A percentile compares a stretch with the other conserved stretches of the same genome.
phyloP scores from a whole-genome alignment of 1,139 yeast species.

The Chernovozyma aurita region DNA sequence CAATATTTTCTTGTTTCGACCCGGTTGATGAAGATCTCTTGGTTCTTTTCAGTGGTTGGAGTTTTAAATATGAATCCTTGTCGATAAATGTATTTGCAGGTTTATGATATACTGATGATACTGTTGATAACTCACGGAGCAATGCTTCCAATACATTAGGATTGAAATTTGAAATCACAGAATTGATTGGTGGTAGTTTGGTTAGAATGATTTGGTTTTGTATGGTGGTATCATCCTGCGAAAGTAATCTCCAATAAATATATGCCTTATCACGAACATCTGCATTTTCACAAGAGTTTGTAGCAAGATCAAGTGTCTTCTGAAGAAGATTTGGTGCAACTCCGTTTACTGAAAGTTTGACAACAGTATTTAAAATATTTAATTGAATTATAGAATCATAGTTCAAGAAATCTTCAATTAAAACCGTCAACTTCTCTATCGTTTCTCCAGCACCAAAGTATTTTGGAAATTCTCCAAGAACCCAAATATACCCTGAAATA shows the following conservation, averaged over 20 bases:
- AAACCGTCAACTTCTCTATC: conserved; percentile 34
- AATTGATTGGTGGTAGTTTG: conserved; percentile 64
- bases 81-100: conserved; percentile 70
- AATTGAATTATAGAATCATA: conserved; percentile 75
- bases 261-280: conserved; percentile 94
- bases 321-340: conserved; percentile 52
- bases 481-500: conserved; percentile 78
- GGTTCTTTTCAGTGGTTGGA: conserved; percentile 1
- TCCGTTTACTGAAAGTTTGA: conserved; percentile 59
- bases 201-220: conserved; percentile 52
- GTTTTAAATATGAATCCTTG: conserved; percentile 25
- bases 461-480: conserved; percentile 82
- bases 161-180: conserved; percentile 69
- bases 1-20: conserved; percentile 44
- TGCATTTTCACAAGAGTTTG: conserved; percentile 78
- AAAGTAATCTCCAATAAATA: conserved; percentile 88
- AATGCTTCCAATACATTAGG: conserved; percentile 65
- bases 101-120: conserved; percentile 86
- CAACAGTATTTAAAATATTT: conserved; percentile 70
- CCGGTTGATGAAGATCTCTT: conserved; percentile 13
- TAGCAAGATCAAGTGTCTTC: conserved; percentile 68
- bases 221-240: conserved; percentile 45
- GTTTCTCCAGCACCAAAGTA: conserved; percentile 51
- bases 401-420: conserved; percentile 63
- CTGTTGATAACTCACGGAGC: conserved; percentile 71